A percentile compares a stretch with the other conserved stretches of the same genome.
Conservation (phyloP, 352 stramenopile genomes). For the Aphanomyces stellatus region DNA sequence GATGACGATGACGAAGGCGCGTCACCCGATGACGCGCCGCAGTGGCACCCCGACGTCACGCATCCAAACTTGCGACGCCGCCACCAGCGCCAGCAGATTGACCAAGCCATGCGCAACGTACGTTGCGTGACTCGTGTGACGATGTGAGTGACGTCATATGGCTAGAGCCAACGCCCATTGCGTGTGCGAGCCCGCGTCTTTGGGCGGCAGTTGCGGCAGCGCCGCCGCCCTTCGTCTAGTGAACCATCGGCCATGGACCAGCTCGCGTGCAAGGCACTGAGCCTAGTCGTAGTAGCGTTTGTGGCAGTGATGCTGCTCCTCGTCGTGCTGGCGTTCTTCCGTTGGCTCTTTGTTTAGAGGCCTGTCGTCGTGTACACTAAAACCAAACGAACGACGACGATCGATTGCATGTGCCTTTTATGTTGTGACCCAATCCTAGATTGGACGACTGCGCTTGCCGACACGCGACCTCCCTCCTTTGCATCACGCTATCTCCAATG, state of each 20-base stretch:
- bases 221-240: neutral
- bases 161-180: conserved; percentile 1
- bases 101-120: conserved; percentile 16
- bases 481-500: no score
- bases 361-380: neutral
- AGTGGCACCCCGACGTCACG: conserved; percentile 23
- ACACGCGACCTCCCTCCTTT: no score
- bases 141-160: neutral
- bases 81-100: neutral
- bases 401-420: no score
- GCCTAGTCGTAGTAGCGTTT: conserved; percentile 1
- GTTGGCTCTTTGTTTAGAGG: neutral
- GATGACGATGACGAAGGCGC: neutral
- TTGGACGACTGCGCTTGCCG: no score
- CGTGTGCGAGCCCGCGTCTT: neutral
- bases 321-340: neutral
- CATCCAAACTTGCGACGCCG: conserved; percentile 8
- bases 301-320: neutral
- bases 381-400: no score
- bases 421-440: no score
- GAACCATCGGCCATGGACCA: neutral
- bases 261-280: neutral
- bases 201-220: neutral
- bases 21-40: conserved; percentile 27
- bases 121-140: neutral